Conservation (phyloP, 495 filamentous ascomycete genomes). For the Aspergillus bertholletiae region DNA sequence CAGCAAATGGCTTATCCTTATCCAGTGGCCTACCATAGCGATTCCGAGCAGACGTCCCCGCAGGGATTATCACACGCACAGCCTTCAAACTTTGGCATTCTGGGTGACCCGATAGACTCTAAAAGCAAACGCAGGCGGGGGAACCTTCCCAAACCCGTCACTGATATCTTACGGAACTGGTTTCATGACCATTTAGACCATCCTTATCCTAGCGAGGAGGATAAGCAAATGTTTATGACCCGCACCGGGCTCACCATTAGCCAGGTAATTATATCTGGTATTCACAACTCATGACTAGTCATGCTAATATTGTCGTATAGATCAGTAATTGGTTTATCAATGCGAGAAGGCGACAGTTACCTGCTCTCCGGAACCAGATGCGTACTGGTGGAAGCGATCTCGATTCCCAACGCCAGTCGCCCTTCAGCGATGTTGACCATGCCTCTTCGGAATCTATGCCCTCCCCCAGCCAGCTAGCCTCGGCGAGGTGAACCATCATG, state of each 20-base stretch:
- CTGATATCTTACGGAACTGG: constrained; percentile 78
- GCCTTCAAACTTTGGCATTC: constrained; percentile 42
- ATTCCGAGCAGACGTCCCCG: constrained; percentile 32
- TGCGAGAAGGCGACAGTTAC: constrained; percentile 75
- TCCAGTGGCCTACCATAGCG: constrained; percentile 29
- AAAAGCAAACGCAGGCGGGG: constrained; percentile 65
- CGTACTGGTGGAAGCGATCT: constrained; percentile 33
- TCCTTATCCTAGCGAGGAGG: constrained; percentile 86
- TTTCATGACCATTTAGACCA: constrained; percentile 72
- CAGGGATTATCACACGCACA: constrained; percentile 28
- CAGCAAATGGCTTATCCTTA: constrained; percentile 28
- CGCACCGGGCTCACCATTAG: constrained; percentile 76
- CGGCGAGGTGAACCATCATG: not conserved
- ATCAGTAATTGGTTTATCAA: constrained; percentile 98
- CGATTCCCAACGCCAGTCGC: constrained; percentile 38
- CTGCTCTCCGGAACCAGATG: constrained; percentile 57
- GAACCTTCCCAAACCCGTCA: constrained; percentile 83
- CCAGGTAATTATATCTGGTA: constrained; percentile 46
- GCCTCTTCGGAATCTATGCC: constrained; percentile 29
- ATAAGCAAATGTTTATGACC: constrained; percentile 78
- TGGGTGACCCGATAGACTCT: constrained; percentile 42
- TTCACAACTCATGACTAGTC: not conserved
- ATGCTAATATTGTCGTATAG: constrained; percentile 34
- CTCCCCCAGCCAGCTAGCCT: constrained; percentile 26
- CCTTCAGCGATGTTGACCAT: constrained; percentile 41